Evolutionary conservation across 768 basidiomycete species (phyloP), one percentile per base, ranked within the genome.

Genomic region (Pilatotrama ljubarskyi): DNA sequence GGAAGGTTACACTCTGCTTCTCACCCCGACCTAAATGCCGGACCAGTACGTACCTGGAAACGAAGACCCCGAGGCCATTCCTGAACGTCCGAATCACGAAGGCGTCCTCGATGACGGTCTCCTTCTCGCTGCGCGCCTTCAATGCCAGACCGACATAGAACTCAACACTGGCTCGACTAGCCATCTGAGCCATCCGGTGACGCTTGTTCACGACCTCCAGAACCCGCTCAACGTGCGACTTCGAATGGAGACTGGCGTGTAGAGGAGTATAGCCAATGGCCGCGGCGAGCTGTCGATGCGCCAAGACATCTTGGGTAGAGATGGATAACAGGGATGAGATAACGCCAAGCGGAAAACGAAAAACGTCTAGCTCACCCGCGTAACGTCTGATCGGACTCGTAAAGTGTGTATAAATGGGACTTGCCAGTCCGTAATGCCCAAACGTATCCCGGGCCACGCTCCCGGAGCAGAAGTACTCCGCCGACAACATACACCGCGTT

Each of bases 141-240:
- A 98, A 75, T 4, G 95, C 94, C 15, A 99, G 76, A 0, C 96
- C 95, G 25, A 98, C 95, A 68, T 97, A 98, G 66, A 98, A 99
- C 74, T 99, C 96, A 32, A 98, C 90, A 70, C 93, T 96, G 0
- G 97, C 97, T 14, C 97, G 82, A 3, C 95, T 87, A 0, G 97
- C 97, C 91, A 95, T 96, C 70, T 99, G 97, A 0, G 97, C 97
- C 84, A 96, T 90, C 25, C 96, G 83, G 72, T 99, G 96, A 17
- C 95, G 82, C 42, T 87, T 83, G 68, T 98, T 99, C 51, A 98
- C 90, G 22, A 90, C 86, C 57, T 87, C 88, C 63, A 98, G 74
- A 7, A 91, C 82, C 18, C 87, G 85, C 70, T 98, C 97, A 2
- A 98, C 91, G 67, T 93, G 87, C 14, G 83, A 72, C 71, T 95